Percentiles rank a stretch among this genome's conserved stretches.
Evolutionary conservation across 768 basidiomycete species (phyloP).

Genomic region (Rhodotorula babjevae): DNA sequence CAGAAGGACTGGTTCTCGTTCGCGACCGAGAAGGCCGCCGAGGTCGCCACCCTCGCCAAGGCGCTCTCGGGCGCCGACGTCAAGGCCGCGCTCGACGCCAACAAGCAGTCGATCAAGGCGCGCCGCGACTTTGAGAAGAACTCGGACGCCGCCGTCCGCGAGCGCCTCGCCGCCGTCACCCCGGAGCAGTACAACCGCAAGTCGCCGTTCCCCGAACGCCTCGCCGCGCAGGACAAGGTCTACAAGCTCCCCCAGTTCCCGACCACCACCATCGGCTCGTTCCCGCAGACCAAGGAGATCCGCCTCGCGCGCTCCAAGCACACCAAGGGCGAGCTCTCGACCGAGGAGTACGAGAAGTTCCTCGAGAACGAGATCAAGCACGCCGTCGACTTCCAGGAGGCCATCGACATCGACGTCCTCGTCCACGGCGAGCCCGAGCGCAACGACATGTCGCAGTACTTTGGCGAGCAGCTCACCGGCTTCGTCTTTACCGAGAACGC

Average conservation of each 20-base stretch:
- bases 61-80: constrained; percentile 68
- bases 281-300: constrained; percentile 96
- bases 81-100: constrained; percentile 72
- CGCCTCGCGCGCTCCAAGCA: constrained; percentile 93
- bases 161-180: constrained; percentile 88
- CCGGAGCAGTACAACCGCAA: constrained; percentile 78
- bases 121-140: constrained; percentile 89
- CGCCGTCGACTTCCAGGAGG: constrained; percentile 95
- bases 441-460: constrained; percentile 99
- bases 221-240: constrained; percentile 79
- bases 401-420: constrained; percentile 87
- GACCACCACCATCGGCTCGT: constrained; percentile 36
- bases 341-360: constrained; percentile 87
- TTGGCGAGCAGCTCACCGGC: constrained; percentile 88
- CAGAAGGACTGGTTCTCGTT: constrained; percentile 99
- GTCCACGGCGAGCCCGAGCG: constrained; percentile 94
- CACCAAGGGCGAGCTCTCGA: constrained; percentile 80
- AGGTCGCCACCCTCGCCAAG: constrained; percentile 81
- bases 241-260: constrained; percentile 90
- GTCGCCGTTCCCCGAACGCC: constrained; percentile 79
- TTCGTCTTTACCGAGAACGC: constrained; percentile 98
- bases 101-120: constrained; percentile 82
- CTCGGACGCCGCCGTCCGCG: constrained; percentile 91
- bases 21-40: constrained; percentile 87
- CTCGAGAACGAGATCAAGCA: constrained; percentile 94